Evolutionary conservation across 148 eudicot genomes (phyloP).

Genomic region (Silene conica): DNA sequence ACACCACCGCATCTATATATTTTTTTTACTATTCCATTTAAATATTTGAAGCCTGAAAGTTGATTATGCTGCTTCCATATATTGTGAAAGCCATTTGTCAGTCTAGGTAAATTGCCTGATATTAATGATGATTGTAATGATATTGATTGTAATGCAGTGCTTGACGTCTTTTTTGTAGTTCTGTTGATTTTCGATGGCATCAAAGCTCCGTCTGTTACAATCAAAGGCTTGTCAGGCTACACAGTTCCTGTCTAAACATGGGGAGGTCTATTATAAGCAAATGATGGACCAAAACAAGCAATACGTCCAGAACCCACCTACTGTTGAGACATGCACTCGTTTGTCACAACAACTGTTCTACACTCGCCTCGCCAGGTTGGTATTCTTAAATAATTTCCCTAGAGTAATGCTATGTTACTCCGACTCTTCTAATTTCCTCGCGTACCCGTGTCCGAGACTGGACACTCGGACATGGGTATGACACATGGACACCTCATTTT

Average conservation of each 20-base stretch:
- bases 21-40: neutral
- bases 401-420: no score
- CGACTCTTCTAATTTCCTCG: no score
- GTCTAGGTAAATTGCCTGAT: neutral
- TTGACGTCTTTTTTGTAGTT: conserved; percentile 14
- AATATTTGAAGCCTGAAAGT: neutral
- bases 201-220: conserved; percentile 46
- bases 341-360: conserved; percentile 59
- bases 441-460: no score
- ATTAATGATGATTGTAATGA: neutral
- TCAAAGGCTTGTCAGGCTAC: conserved; percentile 54
- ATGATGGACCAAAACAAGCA: conserved; percentile 65
- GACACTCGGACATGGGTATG: no score
- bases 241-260: conserved; percentile 39
- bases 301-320: conserved; percentile 55
- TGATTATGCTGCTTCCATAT: neutral
- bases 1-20: neutral
- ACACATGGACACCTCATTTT: no score
- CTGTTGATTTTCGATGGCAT: conserved; percentile 43
- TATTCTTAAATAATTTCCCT: neutral
- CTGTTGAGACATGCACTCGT: conserved; percentile 54
- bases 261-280: conserved; percentile 53
- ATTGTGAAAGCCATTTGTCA: neutral
- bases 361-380: conserved; percentile 82
- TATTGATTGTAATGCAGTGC: neutral